Evolutionary conservation across 2,329 filamentous ascomycete species (phyloP), one percentile per base, ranked within the genome.

Genomic region (Nakataea oryzae): DNA sequence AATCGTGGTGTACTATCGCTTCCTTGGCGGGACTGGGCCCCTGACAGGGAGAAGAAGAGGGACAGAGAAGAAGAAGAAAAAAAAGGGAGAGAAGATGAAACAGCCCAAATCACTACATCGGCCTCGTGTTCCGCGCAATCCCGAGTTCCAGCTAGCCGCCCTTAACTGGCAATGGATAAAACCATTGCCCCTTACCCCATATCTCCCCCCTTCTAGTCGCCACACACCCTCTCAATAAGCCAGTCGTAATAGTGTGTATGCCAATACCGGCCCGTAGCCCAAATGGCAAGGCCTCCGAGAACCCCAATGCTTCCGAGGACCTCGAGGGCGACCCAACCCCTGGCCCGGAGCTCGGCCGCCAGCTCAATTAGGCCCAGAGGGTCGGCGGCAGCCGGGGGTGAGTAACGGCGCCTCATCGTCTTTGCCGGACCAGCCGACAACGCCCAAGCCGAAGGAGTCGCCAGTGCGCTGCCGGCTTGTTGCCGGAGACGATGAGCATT

Each of bases 311-410:
- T 86, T 17, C 91, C 89, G 27, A 93, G 74, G 7, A 96, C 77
- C 71, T 93, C 89, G 50, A 96, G 76, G 0, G 89, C 81, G 58
- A 88, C 73, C 77, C 86, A 86, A 0, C 89, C 84, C 57, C 81
- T 82, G 57, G 81, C 80, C 67, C 82, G 86, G 54, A 96, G 69
- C 47, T 85, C 82, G 26, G 88, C 85, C 3, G 84, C 83, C 65
- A 92, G 81, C 64, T 86, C 81, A 60, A 96, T 79, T 47, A 96
- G 73, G 0, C 92, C 92, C 0, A 96, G 78, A 0, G 93, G 93
- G 72, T 97, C 93, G 63, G 89, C 82, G 41, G 85, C 80, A 26
- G 9, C n/a, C 14, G 14, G 30, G 17, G 57, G 32, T 12, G 26
- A 74, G 64, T 4, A 69, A 59, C 59, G 70, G 63, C 41, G 60